Base-by-base conservation (phyloP, 352 stramenopile genomes). In the Aphanomyces euteiches region DNA sequence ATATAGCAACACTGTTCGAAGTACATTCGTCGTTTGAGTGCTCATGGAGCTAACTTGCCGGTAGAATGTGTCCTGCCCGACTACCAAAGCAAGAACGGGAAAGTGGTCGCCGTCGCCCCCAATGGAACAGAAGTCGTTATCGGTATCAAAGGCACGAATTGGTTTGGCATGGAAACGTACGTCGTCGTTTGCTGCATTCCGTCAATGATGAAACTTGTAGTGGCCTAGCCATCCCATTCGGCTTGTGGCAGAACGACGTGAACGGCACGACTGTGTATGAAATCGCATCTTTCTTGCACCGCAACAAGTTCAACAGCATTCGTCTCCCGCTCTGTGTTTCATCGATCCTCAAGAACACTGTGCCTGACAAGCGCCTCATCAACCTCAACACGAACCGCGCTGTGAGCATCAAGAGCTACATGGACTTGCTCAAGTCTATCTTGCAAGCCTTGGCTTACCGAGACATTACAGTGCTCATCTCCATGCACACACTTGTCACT, bases 221-320 rank as follows among this genome's bases (percentile, higher is more conserved):
- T 12, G 75, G 77, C 43, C 67, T 73, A n/a, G 75, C 76, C 12
- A 79, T 86, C 5, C 82, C 81, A 2, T 79, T 90, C 53, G 84
- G 82, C 21, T 73, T 92, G 4, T 89, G 82, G 78, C 78, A 84
- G 47, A 90, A 87, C 61, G 73, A 73, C 13, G 34, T 80, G 38
- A 88, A 88, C 53, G 84, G 82, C 54, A 89, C 75, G 8, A 89
- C 79, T 0, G 78, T 77, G 74, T 92, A 90, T 71, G 77, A 90
- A 72, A 78, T 92, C 21, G 80, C 82, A 21, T 72, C 76, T 21
- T 92, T 90, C 63, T 67, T 92, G 34, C 57, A 80, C 0, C 60
- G 77, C 50, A 87, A 92, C 79, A 88, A 90, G n/a, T 92, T 88
- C 72, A 92, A 92, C 47, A 78, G 81, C 34, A 79, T 92, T 6